These are phyloP conservation scores for Sarocladium oryzae DNA, from an alignment of 2,329 filamentous ascomycete genomes.

Conservation along the genomic window DNA sequence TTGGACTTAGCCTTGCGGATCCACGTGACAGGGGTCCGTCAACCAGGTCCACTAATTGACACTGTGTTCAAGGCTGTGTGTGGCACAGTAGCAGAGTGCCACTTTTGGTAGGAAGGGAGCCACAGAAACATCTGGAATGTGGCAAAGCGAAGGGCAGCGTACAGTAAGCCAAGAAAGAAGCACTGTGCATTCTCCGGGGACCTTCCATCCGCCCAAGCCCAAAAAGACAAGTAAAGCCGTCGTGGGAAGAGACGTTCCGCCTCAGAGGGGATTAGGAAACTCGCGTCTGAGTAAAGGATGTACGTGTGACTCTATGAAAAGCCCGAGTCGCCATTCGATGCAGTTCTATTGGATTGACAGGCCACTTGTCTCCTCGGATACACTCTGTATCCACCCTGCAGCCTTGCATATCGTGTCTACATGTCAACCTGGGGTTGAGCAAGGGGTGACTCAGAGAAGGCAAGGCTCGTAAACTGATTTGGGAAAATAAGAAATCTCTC, in stretches of 20 bases:
- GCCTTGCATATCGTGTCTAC: background rate
- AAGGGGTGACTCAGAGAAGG: background rate
- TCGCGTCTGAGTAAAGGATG: background rate
- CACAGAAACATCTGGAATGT: conserved; percentile 6
- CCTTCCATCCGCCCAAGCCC: conserved; percentile 1
- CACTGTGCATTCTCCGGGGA: conserved; percentile 1
- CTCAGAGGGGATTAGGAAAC: background rate
- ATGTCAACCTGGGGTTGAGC: background rate
- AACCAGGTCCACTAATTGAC: background rate
- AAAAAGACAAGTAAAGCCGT: background rate
- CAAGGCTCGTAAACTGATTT: no score
- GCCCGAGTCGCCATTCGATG: background rate
- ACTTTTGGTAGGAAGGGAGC: no score
- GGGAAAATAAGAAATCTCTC: no score
- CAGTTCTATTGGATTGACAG: background rate
- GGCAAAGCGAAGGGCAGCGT: conserved; percentile 4
- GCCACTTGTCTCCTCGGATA: background rate
- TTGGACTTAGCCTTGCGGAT: conserved; percentile 6
- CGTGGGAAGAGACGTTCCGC: background rate
- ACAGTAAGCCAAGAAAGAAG: background rate
- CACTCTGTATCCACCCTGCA: background rate
- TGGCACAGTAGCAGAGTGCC: no score
- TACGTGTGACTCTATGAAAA: background rate
- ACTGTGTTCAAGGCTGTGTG: background rate
- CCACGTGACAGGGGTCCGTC: conserved; percentile 8